phyloP scores from a whole-genome alignment of 495 filamentous ascomycete species.

The Podospora sp. region DNA sequence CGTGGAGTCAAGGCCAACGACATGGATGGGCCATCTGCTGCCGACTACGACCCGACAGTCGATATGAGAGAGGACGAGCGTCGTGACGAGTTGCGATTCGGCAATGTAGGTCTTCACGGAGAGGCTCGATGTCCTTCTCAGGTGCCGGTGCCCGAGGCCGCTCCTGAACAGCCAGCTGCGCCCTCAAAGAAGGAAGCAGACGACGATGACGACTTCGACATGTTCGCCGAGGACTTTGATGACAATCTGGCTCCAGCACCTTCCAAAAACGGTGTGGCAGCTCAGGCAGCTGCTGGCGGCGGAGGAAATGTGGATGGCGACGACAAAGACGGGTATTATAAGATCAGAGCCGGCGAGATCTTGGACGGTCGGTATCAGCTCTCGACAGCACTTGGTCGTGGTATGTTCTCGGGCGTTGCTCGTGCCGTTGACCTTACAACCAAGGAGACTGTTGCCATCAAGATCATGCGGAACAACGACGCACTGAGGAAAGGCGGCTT shows the following conservation, averaged over 20 bases:
- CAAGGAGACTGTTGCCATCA: conserved; percentile 77
- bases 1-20: conserved; percentile 49
- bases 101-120: conserved; percentile 51
- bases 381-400: conserved; percentile 83
- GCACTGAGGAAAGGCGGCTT: conserved; percentile 90
- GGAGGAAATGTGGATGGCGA: conserved; percentile 91
- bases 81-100: conserved; percentile 66
- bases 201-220: conserved; percentile 76
- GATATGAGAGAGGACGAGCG: conserved; percentile 90
- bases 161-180: conserved; percentile 35
- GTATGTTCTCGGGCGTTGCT: conserved; percentile 96
- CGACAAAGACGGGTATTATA: conserved; percentile 94
- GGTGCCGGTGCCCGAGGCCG: conserved; percentile 26
- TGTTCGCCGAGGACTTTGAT: conserved; percentile 91
- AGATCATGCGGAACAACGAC: conserved; percentile 93
- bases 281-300: conserved; percentile 51
- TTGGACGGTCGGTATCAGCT: conserved; percentile 87
- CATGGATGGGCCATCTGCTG: conserved; percentile 83
- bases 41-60: conserved; percentile 90
- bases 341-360: conserved; percentile 84
- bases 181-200: conserved; percentile 47
- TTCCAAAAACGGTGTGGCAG: conserved; percentile 42
- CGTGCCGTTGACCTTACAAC: conserved; percentile 79
- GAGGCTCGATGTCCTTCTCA: conserved; percentile 35
- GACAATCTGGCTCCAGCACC: conserved; percentile 71